A percentile compares a stretch with the other conserved stretches of the same genome.
These are phyloP conservation scores for Calonectria pseudoreteaudii DNA, from an alignment of 2,329 filamentous ascomycete species.

Conservation along the genomic window DNA sequence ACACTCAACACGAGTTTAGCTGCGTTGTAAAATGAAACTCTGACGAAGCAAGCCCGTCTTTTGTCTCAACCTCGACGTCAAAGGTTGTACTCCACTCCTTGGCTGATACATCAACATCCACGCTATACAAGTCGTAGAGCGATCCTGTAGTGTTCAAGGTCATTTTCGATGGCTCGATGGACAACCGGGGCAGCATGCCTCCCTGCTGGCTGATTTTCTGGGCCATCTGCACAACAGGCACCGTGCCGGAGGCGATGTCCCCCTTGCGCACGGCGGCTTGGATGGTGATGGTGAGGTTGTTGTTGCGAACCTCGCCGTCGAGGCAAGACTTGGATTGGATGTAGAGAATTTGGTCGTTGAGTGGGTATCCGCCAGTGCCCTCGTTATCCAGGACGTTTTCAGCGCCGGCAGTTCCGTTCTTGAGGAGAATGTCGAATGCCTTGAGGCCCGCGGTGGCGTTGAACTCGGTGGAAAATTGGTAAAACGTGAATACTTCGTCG, in stretches of 20 bases:
- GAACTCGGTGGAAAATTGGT: not conserved
- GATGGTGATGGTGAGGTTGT: constrained; percentile 9
- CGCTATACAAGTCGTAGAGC: not conserved
- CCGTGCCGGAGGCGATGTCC: not conserved
- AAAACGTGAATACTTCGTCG: constrained; percentile 15
- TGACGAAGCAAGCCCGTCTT: not conserved
- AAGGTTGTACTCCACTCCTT: not conserved
- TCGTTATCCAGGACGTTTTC: not conserved
- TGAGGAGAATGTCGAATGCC: not conserved
- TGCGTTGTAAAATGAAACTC: constrained; percentile 4
- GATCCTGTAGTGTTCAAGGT: not conserved
- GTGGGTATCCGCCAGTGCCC: constrained; percentile 5
- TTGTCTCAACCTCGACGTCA: not conserved
- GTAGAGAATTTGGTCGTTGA: constrained; percentile 4
- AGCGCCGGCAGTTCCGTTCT: not conserved
- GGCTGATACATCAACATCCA: not conserved
- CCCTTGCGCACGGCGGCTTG: constrained; percentile 10
- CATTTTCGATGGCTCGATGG: constrained; percentile 9
- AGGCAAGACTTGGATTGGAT: constrained; percentile 1
- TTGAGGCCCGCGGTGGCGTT: not conserved
- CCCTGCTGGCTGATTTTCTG: constrained; percentile 14
- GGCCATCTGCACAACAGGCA: constrained; percentile 12
- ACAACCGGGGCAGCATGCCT: not conserved
- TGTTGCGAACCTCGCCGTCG: not conserved
- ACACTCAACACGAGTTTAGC: not conserved